Conservation (phyloP, 2,329 filamentous ascomycete genomes). For the Sporothrix inflata region DNA sequence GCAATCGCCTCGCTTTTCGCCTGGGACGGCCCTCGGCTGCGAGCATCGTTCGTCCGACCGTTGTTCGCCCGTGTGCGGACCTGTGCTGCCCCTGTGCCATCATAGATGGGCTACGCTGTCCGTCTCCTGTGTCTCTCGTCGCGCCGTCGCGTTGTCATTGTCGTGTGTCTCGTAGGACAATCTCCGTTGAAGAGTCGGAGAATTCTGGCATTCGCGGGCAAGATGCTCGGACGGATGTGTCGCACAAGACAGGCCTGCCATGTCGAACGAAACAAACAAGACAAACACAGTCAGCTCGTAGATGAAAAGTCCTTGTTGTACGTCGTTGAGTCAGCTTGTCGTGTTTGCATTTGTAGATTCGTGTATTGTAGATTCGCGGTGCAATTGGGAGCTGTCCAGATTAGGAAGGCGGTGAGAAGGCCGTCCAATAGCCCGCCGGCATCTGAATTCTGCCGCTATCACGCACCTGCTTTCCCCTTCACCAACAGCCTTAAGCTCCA, state of each 20-base stretch:
- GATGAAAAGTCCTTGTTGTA: background rate
- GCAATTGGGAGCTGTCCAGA: conserved; percentile 21
- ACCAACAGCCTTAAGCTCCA: conserved; percentile 6
- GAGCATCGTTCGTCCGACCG: conserved; percentile 2
- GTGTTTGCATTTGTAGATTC: too few relatives aligned
- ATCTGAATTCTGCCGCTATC: conserved; percentile 29
- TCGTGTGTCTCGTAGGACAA: background rate
- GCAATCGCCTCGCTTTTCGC: background rate
- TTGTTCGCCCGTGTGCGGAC: background rate
- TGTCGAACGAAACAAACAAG: background rate
- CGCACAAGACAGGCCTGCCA: conserved; percentile 4
- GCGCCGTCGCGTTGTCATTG: background rate
- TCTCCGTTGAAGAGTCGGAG: background rate
- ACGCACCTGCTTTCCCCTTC: background rate
- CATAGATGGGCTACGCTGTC: background rate
- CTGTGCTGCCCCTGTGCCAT: background rate
- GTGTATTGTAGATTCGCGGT: too few relatives aligned
- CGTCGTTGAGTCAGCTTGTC: too few relatives aligned
- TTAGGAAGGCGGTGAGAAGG: conserved; percentile 29
- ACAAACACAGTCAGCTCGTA: background rate
- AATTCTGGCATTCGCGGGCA: background rate
- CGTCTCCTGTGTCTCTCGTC: background rate
- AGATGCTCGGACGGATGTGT: background rate
- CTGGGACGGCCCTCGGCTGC: conserved; percentile 10
- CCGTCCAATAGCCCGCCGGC: background rate